phyloP scores from a whole-genome alignment of 805 yeast genomes.

The Komagataella pastoris region DNA sequence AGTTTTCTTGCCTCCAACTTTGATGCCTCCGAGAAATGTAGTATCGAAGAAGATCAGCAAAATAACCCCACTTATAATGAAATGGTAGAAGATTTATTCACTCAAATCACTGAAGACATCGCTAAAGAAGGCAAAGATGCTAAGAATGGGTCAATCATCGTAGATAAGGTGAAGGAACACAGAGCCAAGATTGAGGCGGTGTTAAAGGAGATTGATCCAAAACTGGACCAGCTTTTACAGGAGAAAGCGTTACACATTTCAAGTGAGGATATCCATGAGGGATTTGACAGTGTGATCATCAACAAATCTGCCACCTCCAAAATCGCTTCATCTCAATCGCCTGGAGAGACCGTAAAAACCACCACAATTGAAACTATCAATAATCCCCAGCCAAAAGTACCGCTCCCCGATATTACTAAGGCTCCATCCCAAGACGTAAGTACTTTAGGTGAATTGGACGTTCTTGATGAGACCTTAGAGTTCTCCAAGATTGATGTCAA shows the following conservation, averaged over 20 bases:
- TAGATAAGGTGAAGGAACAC: slow-evolving; percentile 41
- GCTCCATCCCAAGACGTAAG: slow-evolving; percentile 18
- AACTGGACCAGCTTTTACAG: slow-evolving; percentile 49
- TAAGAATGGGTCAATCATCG: slow-evolving; percentile 20
- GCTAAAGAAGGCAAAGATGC: slow-evolving; percentile 33
- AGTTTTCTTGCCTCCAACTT: slow-evolving; percentile 33
- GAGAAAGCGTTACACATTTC: slow-evolving; percentile 71
- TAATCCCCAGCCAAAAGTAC: not conserved
- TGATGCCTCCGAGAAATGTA: slow-evolving; percentile 44
- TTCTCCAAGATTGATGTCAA: slow-evolving; percentile 45
- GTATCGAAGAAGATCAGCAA: slow-evolving; percentile 17
- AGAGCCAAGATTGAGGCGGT: slow-evolving; percentile 58
- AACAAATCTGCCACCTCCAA: slow-evolving; percentile 33
- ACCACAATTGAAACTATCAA: not conserved
- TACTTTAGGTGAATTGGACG: slow-evolving; percentile 33
- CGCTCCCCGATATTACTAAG: not conserved
- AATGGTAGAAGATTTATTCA: slow-evolving; percentile 82
- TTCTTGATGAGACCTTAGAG: slow-evolving; percentile 49
- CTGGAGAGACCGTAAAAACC: slow-evolving; percentile 5
- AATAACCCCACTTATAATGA: slow-evolving; percentile 64
- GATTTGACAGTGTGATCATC: slow-evolving; percentile 76
- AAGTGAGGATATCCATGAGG: slow-evolving; percentile 84
- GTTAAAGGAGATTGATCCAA: slow-evolving; percentile 47
- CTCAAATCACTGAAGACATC: slow-evolving; percentile 58
- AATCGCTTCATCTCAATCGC: not conserved